Evolutionary conservation across 2,329 filamentous ascomycete species (phyloP).

Genomic region (Ramularia collo-cygni): DNA sequence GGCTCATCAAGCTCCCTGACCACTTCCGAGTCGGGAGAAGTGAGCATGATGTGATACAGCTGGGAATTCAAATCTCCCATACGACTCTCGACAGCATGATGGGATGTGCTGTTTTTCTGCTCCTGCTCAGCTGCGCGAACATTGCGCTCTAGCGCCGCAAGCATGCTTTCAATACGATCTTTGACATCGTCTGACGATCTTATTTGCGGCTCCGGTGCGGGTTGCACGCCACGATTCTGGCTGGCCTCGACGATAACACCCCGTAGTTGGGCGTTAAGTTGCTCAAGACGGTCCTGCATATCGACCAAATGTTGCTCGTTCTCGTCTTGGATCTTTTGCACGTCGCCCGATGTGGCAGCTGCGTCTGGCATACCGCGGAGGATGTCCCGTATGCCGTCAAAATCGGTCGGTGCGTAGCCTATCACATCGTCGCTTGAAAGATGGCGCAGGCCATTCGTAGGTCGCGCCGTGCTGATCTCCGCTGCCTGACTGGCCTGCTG

Average conservation of each 20-base stretch:
- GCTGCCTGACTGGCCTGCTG: slow-evolving; percentile 51
- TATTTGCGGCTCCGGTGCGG: slow-evolving; percentile 17
- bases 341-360: slow-evolving; percentile 14
- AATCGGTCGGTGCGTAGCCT: slow-evolving; percentile 43
- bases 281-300: slow-evolving; percentile 27
- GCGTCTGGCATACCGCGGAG: slow-evolving; percentile 20
- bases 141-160: slow-evolving; percentile 24
- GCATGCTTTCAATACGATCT: slow-evolving; percentile 18
- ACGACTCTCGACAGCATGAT: slow-evolving; percentile 27
- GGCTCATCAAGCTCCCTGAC: slow-evolving; percentile 48
- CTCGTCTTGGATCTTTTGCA: slow-evolving; percentile 19
- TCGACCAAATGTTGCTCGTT: slow-evolving; percentile 25
- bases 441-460: slow-evolving; percentile 12
- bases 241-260: slow-evolving; percentile 26
- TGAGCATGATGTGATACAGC: slow-evolving; percentile 32
- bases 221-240: slow-evolving; percentile 20
- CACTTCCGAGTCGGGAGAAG: slow-evolving; percentile 45
- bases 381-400: slow-evolving; percentile 39
- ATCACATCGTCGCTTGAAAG: slow-evolving; percentile 19
- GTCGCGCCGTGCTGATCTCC: no score
- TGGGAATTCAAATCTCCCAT: slow-evolving; percentile 27
- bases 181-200: slow-evolving; percentile 7
- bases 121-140: slow-evolving; percentile 23
- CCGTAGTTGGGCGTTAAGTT: slow-evolving; percentile 27
- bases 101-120: slow-evolving; percentile 19